Base-by-base conservation (phyloP, 805 yeast species). In the Blastobotrys chiropterorum region DNA sequence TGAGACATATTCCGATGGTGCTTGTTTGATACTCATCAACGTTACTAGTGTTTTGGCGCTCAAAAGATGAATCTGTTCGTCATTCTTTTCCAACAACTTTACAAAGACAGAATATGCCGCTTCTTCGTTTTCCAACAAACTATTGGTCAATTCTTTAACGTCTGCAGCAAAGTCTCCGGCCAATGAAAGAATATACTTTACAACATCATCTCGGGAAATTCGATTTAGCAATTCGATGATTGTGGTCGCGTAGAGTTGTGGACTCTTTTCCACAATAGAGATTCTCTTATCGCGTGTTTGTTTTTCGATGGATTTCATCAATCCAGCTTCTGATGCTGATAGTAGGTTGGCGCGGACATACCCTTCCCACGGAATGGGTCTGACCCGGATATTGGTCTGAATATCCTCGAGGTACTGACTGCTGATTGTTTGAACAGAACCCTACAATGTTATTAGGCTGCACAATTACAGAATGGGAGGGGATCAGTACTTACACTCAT, bases 341-440 rank as follows among this genome's bases (percentile, higher is more conserved):
- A 90, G 73, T 44, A 82, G 78, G 46, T 80, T 82, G 16, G 90
- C 83, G 51, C 96, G 77, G 8, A 86, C 83, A 60, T 86, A 81
- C 7, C 95, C 95, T 62, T 87, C 95, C 97, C 97, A 90, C 31
- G 95, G 95, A 51, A 90, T 80, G 31, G 90, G 82, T 57, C 94
- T 79, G 54, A 86, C 83, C 61, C 94, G 76, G 56, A 89, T 82
- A 55, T 80, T 81, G 57, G 77, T 74, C 59, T 66, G 62, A 49
- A 66, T 64, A 40, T 68, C 72, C 44, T 68, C 72, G 51, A 68
- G 58, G 44, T 67, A 60, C 50, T 49, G 54, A 44, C 57, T 53
- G 48, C 48, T 44, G 40, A 60, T 49, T 16, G 45, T 40, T 31
- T 34, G 48, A 21, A 26, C 11, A 26, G 34, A 26, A 26, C 11